Evolutionary conservation across 768 basidiomycete species (phyloP), one percentile per base, ranked within the genome.

Genomic region (Hydnum rufescens): DNA sequence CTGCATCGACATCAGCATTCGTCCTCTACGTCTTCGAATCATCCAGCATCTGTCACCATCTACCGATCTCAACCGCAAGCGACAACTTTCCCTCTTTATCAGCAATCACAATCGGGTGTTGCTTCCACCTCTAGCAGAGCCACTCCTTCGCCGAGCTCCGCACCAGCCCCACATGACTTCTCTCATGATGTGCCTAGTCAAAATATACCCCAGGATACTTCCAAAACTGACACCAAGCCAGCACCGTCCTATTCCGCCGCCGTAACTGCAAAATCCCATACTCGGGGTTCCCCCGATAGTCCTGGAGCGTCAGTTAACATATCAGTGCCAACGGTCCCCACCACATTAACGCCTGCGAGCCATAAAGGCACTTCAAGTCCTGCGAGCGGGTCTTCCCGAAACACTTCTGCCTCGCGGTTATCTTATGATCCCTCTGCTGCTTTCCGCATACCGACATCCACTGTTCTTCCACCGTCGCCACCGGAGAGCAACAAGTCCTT

Each of bases 1-100:
- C 44, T 8, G 26, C 8, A 8, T 28, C 44, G 44, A 26, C 44
- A 47, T 47, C 26, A 47, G 13, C 44, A 47, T 25, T 47, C 44
- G 53, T 58, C 66, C 29, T 74, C 76, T 58, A 67, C 72, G 18
- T 66, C 69, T 36, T 75, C 74, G 3, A 70, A 42, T 29, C 43
- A 16, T 32, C 49, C 18, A 23, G 36, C 6, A 23, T 30, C n/a
- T 22, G 25, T 48, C 16, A 39, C n/a, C 29, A n/a, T 4, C 28
- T 54, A 47, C 44, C 42, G 51, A 19, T 51, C 47, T 6, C 36
- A 22, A 28, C 30, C 34, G 34, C 26, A 28, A 47, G 26, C 54
- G 29, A 32, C 54, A 19, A 51, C 56, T 28, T 56, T 53, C 39
- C 44, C 57, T n/a, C 54, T 58, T 5, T 56, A 60, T 16, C 52